These are phyloP conservation scores for Astragalus glycyphyllos DNA, from an alignment of 306 rosid genomes.

Conservation along the genomic window DNA sequence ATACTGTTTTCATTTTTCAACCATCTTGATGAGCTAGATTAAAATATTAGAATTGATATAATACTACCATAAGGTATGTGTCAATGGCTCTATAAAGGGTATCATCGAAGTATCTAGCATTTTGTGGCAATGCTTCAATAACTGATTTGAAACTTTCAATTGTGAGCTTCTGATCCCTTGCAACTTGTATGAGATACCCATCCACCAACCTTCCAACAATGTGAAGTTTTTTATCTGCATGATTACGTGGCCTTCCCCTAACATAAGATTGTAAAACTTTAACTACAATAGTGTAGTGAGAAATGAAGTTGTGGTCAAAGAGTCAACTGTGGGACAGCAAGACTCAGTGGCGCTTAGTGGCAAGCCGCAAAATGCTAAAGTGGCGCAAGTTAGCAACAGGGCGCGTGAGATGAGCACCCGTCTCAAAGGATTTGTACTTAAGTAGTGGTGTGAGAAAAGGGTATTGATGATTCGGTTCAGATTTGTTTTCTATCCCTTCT, in stretches of 20 bases:
- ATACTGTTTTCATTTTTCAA: not conserved
- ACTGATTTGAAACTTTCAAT: slow-evolving; percentile 60
- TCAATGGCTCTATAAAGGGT: slow-evolving; percentile 55
- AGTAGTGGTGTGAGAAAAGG: no score
- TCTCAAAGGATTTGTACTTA: no score
- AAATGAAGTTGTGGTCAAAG: no score
- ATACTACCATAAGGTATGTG: slow-evolving; percentile 56
- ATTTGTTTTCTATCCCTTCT: no score
- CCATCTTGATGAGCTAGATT: not conserved
- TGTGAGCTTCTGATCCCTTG: slow-evolving; percentile 68
- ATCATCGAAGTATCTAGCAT: slow-evolving; percentile 51
- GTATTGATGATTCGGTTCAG: no score
- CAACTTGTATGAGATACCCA: slow-evolving; percentile 67
- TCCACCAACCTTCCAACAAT: slow-evolving; percentile 76
- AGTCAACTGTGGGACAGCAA: no score
- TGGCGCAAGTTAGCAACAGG: no score
- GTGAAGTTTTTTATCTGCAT: slow-evolving; percentile 50
- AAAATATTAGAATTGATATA: not conserved
- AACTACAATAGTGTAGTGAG: slow-evolving; percentile 51
- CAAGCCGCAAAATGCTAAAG: no score
- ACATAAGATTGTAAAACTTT: slow-evolving; percentile 62
- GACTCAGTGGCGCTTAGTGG: no score
- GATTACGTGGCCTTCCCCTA: slow-evolving; percentile 39
- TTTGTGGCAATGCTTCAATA: slow-evolving; percentile 58
- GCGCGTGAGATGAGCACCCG: no score